Percentiles rank a stretch among this genome's conserved stretches.
These are phyloP conservation scores for Flammula alnicola DNA, from an alignment of 1,284 basidiomycete species.

Conservation along the genomic window DNA sequence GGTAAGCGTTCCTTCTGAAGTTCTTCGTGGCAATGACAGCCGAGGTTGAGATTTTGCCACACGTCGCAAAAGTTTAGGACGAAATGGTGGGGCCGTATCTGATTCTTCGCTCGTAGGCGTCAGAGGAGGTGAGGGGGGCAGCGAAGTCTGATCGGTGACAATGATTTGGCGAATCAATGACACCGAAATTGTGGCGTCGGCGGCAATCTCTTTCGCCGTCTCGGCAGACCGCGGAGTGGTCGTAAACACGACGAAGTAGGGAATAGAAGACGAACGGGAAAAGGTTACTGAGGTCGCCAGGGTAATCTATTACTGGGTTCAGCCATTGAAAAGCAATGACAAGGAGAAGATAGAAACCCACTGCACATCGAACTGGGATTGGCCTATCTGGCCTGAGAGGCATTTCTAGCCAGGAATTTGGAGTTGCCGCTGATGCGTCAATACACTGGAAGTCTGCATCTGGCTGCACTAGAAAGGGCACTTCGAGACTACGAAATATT, in stretches of 20 bases:
- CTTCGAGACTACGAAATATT: conserved; percentile 54
- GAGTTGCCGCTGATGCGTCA: conserved; percentile 48
- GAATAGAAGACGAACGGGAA: conserved; percentile 58
- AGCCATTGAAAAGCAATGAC: conserved; percentile 8
- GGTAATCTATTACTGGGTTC: conserved; percentile 52
- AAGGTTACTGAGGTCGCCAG: conserved; percentile 63
- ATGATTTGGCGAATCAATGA: conserved; percentile 62
- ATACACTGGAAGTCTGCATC: conserved; percentile 63
- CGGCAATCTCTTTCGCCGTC: conserved; percentile 64
- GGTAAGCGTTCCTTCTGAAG: conserved; percentile 23
- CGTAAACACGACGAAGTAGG: conserved; percentile 73
- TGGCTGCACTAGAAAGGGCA: conserved; percentile 63
- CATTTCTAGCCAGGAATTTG: conserved; percentile 68
- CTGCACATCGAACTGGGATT: conserved; percentile 67
- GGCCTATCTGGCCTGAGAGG: conserved; percentile 64
- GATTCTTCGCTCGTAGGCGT: conserved; percentile 58
- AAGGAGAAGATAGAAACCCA: conserved; percentile 35
- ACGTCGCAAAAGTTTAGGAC: conserved; percentile 49
- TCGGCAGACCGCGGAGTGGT: conserved; percentile 57
- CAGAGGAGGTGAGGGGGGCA: conserved; percentile 48
- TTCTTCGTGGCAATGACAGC: conserved; percentile 30
- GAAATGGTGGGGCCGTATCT: conserved; percentile 30
- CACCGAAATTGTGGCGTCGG: conserved; percentile 70
- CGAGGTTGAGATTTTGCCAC: conserved; percentile 46
- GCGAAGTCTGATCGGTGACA: conserved; percentile 43